Conservation (phyloP, 495 filamentous ascomycete genomes). For the Zalerion maritima region DNA sequence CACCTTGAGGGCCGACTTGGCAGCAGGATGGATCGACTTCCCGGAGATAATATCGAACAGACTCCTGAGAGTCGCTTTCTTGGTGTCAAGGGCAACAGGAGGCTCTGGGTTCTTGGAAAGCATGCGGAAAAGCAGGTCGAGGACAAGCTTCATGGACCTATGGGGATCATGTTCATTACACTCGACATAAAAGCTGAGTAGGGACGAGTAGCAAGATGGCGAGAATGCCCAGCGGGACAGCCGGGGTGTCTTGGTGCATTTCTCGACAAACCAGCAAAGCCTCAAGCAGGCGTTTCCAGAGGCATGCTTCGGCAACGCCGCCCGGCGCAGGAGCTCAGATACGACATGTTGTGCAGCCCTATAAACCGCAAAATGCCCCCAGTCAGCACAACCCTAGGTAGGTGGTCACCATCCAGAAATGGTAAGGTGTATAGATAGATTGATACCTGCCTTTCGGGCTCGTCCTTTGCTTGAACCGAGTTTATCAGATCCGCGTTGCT, state of each 20-base stretch:
- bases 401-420: no score
- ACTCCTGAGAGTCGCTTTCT: conserved; percentile 22
- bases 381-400: no score
- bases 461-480: no score
- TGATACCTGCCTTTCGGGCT: no score
- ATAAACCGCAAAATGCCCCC: no score
- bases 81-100: conserved; percentile 18
- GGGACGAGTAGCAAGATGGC: conserved; percentile 34
- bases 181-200: conserved; percentile 58
- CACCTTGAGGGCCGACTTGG: conserved; percentile 48
- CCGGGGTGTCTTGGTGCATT: conserved; percentile 30
- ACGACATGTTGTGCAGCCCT: no score
- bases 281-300: conserved; percentile 33
- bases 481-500: no score
- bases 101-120: conserved; percentile 33
- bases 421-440: no score
- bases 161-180: conserved; percentile 60
- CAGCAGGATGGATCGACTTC: conserved; percentile 33
- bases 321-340: no score
- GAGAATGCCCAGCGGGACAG: conserved; percentile 33
- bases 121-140: conserved; percentile 42
- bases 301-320: no score
- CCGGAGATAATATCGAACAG: conserved; percentile 35
- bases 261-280: conserved; percentile 40
- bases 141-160: conserved; percentile 59